Conservation (phyloP, 306 rosid species). For the Styphnolobium japonicum region DNA sequence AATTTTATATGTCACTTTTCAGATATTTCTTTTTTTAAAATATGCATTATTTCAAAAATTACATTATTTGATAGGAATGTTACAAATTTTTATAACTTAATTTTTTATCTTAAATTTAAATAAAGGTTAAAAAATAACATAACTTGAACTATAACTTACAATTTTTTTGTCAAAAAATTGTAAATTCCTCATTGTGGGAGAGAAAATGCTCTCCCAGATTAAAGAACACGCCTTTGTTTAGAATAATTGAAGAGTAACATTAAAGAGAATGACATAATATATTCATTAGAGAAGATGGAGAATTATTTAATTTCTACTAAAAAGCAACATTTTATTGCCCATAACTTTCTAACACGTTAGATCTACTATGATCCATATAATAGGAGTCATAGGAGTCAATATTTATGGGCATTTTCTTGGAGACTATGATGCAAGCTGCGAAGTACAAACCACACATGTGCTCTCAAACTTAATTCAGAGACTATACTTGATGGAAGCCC, state of each 20-base stretch:
- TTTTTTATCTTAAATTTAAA: no score
- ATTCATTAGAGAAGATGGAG: neutral
- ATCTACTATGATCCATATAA: no score
- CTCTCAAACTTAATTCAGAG: neutral
- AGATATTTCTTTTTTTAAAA: no score
- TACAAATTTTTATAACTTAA: no score
- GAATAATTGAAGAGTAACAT: no score
- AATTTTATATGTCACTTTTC: no score
- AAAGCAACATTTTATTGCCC: neutral
- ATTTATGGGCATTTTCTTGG: neutral
- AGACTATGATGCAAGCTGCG: neutral
- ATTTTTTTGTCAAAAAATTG: neutral
- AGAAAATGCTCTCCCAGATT: no score
- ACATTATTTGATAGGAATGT: no score
- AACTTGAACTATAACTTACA: neutral
- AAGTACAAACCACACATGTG: slow-evolving; percentile 4
- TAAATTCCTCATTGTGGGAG: neutral
- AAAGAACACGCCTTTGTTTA: no score
- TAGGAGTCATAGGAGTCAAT: neutral
- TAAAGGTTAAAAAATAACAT: neutral
- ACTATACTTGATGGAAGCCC: neutral
- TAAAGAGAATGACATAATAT: neutral
- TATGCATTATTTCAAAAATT: no score
- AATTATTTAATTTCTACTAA: neutral
- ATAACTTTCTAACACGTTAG: neutral